Evolutionary conservation across 345 rosid species (phyloP), one percentile per base, ranked within the genome.

Genomic region (Murraya koenigii): DNA sequence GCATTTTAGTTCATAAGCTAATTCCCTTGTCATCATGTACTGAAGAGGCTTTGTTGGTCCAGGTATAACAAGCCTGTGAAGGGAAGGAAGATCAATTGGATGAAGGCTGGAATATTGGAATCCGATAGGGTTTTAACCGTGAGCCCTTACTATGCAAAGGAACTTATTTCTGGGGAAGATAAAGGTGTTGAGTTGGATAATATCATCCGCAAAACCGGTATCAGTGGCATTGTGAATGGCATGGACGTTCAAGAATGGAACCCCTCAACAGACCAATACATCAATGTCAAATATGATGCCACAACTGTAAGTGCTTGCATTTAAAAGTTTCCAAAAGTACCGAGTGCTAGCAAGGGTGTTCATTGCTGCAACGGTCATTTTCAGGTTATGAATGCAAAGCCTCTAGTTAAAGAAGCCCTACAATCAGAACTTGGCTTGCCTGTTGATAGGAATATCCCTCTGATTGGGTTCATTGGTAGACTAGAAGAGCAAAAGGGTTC

Each of bases 201-300:
- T 66, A 41, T 85, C 79, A 77, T 88, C 64, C 93, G 99, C n/a
- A 82, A 23, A 80, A 77, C 81, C 47, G 82, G 89, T 62, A 88
- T 95, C 61, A 81, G 88, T 11, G 99, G 99, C 44, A 90, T 95
- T 39, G 79, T 87, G 17, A 95, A 95, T 33, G 99, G 99, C 56
- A 93, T 95, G 98, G 98, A 95, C 75, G 93, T 93, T 82, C 97
- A 95, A 82, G 98, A 95, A 75, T 95, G 97, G 99, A 91, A 95
- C 75, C 98, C 99, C 19, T 83, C 87, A 22, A 85, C 89, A 11
- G 99, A 95, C 84, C 92, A 89, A 75, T 85, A 90, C 89, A 87
- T 90, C 32, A 87, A 78, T 79, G 80, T 89, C 82, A 87, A 93
- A 75, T 93, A 89, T 52, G 95, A 91, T 35, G 82, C 85, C 55